A percentile compares a stretch with the other conserved stretches of the same genome.
Conservation (phyloP, 495 filamentous ascomycete genomes). For the Parathielavia hyrcaniae region DNA sequence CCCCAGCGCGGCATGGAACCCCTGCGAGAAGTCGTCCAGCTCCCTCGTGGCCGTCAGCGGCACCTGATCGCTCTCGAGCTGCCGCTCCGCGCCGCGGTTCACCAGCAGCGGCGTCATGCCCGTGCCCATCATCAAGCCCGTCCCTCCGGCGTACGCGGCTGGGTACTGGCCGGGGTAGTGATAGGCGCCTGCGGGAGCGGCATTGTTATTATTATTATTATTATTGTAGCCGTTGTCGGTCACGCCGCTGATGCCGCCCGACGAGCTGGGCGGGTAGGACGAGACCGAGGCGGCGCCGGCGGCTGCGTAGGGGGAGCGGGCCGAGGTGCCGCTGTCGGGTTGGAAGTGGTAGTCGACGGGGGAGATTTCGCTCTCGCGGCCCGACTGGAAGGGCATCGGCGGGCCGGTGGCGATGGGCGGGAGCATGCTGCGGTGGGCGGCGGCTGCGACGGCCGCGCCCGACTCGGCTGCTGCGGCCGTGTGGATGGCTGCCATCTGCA, state of each 20-base stretch:
- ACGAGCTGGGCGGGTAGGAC: conserved; percentile 24
- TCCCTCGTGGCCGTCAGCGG: conserved; percentile 23
- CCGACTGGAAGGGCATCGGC: conserved; percentile 19
- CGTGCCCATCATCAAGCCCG: conserved; percentile 10
- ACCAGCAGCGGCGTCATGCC: neutral
- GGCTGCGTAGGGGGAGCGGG: conserved; percentile 6
- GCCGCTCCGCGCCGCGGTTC: conserved; percentile 13
- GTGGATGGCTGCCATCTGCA: neutral
- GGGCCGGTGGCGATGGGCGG: conserved; percentile 11
- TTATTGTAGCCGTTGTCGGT: neutral
- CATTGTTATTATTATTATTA: neutral
- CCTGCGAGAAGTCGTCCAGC: conserved; percentile 39
- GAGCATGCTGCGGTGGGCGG: conserved; percentile 4
- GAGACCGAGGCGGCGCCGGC: conserved; percentile 1
- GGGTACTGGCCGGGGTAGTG: conserved; percentile 24
- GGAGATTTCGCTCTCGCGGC: conserved; percentile 14
- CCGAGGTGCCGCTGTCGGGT: neutral
- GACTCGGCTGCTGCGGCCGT: neutral
- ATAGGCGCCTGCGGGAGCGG: conserved; percentile 4
- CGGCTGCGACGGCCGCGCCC: neutral
- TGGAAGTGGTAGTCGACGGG: conserved; percentile 12
- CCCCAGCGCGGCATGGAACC: conserved; percentile 33
- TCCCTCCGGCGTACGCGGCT: conserved; percentile 14
- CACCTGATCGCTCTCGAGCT: conserved; percentile 26
- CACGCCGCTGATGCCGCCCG: neutral